These are phyloP conservation scores for Gamsiella multidivaricata DNA, from an alignment of 192 early-diverging fungal species.

Conservation along the genomic window DNA sequence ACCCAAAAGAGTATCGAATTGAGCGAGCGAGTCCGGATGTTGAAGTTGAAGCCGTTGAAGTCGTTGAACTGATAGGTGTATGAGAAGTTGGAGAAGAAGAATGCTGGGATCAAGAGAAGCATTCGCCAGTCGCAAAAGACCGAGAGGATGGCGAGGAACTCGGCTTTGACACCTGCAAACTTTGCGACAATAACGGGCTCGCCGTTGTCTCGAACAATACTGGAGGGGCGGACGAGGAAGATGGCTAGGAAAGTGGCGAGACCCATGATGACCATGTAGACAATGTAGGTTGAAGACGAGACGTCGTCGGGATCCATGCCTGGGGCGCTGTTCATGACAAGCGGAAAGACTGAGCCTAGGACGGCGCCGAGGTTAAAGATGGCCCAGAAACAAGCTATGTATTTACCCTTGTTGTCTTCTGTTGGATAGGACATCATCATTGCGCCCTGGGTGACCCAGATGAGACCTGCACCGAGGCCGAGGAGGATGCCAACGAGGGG, in stretches of 20 bases:
- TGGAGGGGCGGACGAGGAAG: conserved; percentile 64
- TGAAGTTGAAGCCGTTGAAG: conserved; percentile 75
- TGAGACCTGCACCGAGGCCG: conserved; percentile 78
- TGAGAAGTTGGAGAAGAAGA: conserved; percentile 82
- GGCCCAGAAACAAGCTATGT: conserved; percentile 88
- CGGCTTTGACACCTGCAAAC: conserved; percentile 72
- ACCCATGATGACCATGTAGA: conserved; percentile 78
- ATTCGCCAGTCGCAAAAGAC: conserved; percentile 77
- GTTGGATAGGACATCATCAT: conserved; percentile 91
- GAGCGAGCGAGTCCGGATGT: conserved; percentile 72
- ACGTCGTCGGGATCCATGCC: conserved; percentile 57
- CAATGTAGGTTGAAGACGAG: conserved; percentile 76
- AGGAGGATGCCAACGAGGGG: conserved; percentile 81
- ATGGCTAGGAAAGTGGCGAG: conserved; percentile 68
- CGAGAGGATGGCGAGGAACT: conserved; percentile 62
- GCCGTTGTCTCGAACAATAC: conserved; percentile 76
- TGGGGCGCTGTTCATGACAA: conserved; percentile 68
- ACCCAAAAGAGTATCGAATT: conserved; percentile 84
- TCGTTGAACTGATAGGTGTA: conserved; percentile 75
- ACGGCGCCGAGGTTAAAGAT: conserved; percentile 87
- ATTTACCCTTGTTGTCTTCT: conserved; percentile 82
- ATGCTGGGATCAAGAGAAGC: conserved; percentile 74
- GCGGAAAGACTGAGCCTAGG: conserved; percentile 78
- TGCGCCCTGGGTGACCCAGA: conserved; percentile 82
- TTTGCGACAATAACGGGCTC: conserved; percentile 72